Percentiles rank a stretch among this genome's conserved stretches.
Conservation (phyloP, 208 protist species). For the Leishmania arabica region DNA sequence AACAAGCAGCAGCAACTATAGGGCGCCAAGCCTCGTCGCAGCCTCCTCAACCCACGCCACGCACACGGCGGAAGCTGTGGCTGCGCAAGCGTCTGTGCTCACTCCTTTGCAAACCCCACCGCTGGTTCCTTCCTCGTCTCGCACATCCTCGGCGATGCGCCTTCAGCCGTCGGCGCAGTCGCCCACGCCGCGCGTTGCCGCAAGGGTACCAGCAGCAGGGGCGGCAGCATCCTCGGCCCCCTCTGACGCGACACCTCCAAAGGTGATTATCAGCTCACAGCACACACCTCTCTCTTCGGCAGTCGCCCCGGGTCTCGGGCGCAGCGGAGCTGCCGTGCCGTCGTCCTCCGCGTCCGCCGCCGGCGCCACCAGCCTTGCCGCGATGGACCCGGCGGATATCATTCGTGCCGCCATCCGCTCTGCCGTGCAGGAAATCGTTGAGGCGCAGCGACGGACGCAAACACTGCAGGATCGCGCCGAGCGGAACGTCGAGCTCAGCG, state of each 20-base stretch:
- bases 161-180: background rate
- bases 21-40: background rate
- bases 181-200: background rate
- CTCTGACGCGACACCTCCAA: constrained; percentile 14
- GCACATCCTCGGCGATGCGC: background rate
- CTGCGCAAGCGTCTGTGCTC: background rate
- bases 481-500: constrained; percentile 32
- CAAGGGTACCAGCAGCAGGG: background rate
- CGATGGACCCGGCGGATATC: constrained; percentile 30
- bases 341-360: constrained; percentile 7
- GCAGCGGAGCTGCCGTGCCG: constrained; percentile 3
- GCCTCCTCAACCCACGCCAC: background rate
- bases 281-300: constrained; percentile 2
- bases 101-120: constrained; percentile 13
- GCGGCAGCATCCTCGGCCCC: background rate
- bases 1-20: background rate
- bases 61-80: background rate
- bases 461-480: constrained; percentile 40
- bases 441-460: constrained; percentile 42
- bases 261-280: constrained; percentile 13
- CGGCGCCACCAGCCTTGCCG: background rate
- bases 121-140: constrained; percentile 14
- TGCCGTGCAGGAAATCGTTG: constrained; percentile 64
- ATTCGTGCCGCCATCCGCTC: constrained; percentile 66
- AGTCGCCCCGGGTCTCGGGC: background rate